Percentiles rank a stretch among this genome's conserved stretches.
Conservation (phyloP, 805 yeast genomes). For the Wickerhamiella cacticola region DNA sequence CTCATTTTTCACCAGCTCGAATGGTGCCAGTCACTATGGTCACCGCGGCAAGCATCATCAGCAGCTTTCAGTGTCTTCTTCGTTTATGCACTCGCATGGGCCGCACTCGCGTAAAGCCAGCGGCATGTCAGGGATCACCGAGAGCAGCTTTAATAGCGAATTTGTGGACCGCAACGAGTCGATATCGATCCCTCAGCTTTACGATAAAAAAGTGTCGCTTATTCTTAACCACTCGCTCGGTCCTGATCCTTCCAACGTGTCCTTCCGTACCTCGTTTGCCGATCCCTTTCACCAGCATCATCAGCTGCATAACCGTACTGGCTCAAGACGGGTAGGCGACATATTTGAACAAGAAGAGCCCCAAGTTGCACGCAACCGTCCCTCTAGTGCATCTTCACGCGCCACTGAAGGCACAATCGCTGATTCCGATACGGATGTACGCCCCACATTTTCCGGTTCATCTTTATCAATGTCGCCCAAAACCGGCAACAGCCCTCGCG, state of each 20-base stretch:
- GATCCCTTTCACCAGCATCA: constrained; percentile 39
- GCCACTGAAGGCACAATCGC: background rate
- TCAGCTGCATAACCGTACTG: constrained; percentile 5
- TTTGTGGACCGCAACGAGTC: constrained; percentile 15
- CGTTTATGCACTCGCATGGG: constrained; percentile 4
- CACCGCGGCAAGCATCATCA: constrained; percentile 3
- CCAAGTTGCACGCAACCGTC: constrained; percentile 7
- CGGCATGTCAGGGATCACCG: constrained; percentile 10
- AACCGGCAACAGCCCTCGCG: background rate
- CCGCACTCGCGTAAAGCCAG: constrained; percentile 7
- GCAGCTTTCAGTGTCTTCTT: constrained; percentile 4
- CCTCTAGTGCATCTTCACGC: background rate
- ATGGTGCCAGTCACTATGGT: constrained; percentile 12
- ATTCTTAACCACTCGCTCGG: constrained; percentile 62
- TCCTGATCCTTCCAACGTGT: constrained; percentile 59
- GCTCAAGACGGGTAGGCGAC: constrained; percentile 1
- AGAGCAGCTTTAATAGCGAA: constrained; percentile 12
- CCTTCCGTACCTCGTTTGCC: constrained; percentile 64
- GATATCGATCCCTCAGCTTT: constrained; percentile 50
- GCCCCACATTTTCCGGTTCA: background rate
- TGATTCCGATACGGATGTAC: background rate
- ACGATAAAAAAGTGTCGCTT: constrained; percentile 68
- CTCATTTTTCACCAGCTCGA: constrained; percentile 21
- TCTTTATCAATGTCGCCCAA: background rate
- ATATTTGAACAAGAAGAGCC: constrained; percentile 10